Percentiles rank a stretch among this genome's conserved stretches.
These are phyloP conservation scores for Passalora sequoiae DNA, from an alignment of 2,329 filamentous ascomycete genomes.

Conservation along the genomic window DNA sequence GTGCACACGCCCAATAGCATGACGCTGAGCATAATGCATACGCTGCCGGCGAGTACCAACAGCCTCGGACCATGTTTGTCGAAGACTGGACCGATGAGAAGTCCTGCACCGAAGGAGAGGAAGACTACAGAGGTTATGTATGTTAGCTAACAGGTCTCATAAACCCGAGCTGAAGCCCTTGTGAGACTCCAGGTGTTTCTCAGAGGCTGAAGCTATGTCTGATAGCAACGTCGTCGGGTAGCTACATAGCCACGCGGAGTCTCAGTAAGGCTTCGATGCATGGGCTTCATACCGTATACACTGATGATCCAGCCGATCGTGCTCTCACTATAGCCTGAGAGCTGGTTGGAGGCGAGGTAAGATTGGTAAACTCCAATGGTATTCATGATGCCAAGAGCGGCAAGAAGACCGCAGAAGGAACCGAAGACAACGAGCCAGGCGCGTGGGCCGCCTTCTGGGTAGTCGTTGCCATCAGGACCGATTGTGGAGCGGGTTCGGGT, in stretches of 20 bases:
- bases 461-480: slow-evolving; percentile 16
- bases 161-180: too few relatives aligned
- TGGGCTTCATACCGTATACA: too few relatives aligned
- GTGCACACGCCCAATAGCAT: slow-evolving; percentile 64
- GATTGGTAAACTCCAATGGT: slow-evolving; percentile 37
- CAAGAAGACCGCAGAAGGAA: slow-evolving; percentile 46
- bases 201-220: too few relatives aligned
- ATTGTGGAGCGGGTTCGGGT: slow-evolving; percentile 16
- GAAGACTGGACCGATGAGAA: slow-evolving; percentile 28
- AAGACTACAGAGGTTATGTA: too few relatives aligned
- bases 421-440: slow-evolving; percentile 83
- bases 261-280: too few relatives aligned
- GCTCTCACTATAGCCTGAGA: slow-evolving; percentile 19
- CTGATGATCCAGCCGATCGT: slow-evolving; percentile 29
- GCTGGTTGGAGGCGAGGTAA: slow-evolving; percentile 23
- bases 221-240: too few relatives aligned
- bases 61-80: slow-evolving; percentile 40
- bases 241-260: too few relatives aligned
- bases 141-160: too few relatives aligned
- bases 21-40: slow-evolving; percentile 56
- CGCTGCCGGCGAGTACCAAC: slow-evolving; percentile 62
- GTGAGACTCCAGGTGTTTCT: too few relatives aligned
- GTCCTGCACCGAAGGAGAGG: slow-evolving; percentile 25
- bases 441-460: slow-evolving; percentile 69
- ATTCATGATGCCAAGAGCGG: slow-evolving; percentile 49